A percentile compares a stretch with the other conserved stretches of the same genome.
Evolutionary conservation across 768 basidiomycete species (phyloP).

Genomic region (Tulasnella calospora): DNA sequence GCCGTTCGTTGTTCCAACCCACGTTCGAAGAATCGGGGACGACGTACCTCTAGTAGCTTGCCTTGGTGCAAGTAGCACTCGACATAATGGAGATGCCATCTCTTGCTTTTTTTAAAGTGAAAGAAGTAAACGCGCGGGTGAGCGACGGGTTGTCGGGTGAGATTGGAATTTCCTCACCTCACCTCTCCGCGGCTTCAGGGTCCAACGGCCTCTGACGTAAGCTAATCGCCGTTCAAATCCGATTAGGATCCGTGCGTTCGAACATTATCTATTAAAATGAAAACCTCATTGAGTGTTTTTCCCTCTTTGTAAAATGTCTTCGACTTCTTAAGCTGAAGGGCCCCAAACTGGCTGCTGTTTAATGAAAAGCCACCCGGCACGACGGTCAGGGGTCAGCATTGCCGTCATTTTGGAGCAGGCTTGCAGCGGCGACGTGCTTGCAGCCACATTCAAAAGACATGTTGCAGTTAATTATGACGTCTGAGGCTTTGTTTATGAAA

Average conservation of each 20-base stretch:
- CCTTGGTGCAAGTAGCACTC: neutral
- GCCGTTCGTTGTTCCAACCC: neutral
- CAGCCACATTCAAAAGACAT: neutral
- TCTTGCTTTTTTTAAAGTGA: neutral
- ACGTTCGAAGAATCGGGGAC: neutral
- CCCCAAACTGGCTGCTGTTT: no score
- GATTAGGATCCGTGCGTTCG: neutral
- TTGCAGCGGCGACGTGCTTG: neutral
- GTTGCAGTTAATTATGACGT: conserved; percentile 5
- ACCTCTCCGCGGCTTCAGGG: conserved; percentile 1
- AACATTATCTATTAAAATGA: neutral
- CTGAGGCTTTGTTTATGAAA: neutral
- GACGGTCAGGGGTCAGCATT: neutral
- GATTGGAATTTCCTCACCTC: conserved; percentile 1
- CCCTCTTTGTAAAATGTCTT: no score
- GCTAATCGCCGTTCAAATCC: neutral
- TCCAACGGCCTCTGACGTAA: neutral
- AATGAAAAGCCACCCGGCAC: neutral
- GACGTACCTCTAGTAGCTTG: conserved; percentile 4
- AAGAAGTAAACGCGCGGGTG: neutral
- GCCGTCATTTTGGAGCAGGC: neutral
- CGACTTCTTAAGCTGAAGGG: no score
- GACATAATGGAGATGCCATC: conserved; percentile 15
- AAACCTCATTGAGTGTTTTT: neutral
- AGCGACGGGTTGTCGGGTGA: neutral